Evolutionary conservation across 1,139 yeast species (phyloP).

Genomic region (Kodamaea fungicola): DNA sequence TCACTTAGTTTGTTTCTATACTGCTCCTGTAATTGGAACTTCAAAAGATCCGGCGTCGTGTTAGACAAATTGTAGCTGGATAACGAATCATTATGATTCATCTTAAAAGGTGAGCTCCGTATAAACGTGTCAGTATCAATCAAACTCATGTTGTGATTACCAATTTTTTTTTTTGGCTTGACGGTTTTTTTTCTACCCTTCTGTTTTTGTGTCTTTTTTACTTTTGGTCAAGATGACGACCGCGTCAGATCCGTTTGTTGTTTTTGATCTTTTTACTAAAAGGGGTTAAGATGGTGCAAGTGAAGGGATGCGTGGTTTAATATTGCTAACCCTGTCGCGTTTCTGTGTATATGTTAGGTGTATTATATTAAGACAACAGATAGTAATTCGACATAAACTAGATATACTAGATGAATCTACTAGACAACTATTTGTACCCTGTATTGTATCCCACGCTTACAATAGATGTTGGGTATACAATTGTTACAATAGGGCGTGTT

Average conservation of each 20-base stretch:
- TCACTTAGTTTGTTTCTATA: slow-evolving; percentile 28
- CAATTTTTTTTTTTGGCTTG: background rate
- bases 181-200: background rate
- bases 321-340: too few relatives aligned
- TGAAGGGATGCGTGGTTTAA: too few relatives aligned
- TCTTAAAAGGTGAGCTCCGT: slow-evolving; percentile 38
- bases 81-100: slow-evolving; percentile 25
- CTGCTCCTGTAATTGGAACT: slow-evolving; percentile 46
- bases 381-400: too few relatives aligned
- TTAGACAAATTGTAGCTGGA: slow-evolving; percentile 28
- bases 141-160: slow-evolving; percentile 13
- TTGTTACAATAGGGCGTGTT: too few relatives aligned
- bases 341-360: too few relatives aligned
- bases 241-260: background rate
- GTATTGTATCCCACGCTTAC: too few relatives aligned
- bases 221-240: background rate
- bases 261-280: background rate
- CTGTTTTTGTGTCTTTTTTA: background rate
- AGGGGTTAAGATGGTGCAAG: background rate
- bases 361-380: too few relatives aligned
- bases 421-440: too few relatives aligned
- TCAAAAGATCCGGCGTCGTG: slow-evolving; percentile 42
- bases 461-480: too few relatives aligned
- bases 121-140: slow-evolving; percentile 33
- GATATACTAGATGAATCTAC: too few relatives aligned